phyloP scores from a whole-genome alignment of 331 rosid species.

The Dryas integrifolia region DNA sequence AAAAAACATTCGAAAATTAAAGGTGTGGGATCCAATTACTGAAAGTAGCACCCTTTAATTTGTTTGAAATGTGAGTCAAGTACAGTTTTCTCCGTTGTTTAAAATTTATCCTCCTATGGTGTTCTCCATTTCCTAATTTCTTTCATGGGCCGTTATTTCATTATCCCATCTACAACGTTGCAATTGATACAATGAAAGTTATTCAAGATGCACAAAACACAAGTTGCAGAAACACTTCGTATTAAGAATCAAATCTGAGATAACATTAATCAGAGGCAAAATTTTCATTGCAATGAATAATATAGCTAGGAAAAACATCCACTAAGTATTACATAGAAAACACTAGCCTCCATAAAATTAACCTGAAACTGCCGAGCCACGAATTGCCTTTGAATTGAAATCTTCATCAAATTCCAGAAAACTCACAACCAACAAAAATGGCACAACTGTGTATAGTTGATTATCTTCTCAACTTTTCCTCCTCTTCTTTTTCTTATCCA shows the following conservation, averaged over 20 bases:
- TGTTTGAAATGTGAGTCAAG: background rate
- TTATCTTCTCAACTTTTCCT: constrained; percentile 19
- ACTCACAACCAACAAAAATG: background rate
- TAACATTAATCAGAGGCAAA: background rate
- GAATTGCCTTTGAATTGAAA: background rate
- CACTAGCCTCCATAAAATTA: background rate
- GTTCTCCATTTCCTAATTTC: too few relatives aligned
- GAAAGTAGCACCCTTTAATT: background rate
- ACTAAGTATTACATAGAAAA: background rate
- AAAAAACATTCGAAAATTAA: background rate
- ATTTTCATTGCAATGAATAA: background rate
- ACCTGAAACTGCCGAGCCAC: background rate
- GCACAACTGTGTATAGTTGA: background rate
- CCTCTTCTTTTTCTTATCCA: constrained; percentile 25
- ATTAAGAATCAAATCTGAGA: background rate
- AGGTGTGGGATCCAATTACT: background rate
- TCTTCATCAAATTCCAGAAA: constrained; percentile 9
- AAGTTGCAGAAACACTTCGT: background rate
- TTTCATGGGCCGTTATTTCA: background rate
- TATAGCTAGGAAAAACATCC: background rate
- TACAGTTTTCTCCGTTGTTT: background rate
- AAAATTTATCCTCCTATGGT: background rate
- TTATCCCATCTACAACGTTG: background rate
- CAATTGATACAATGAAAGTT: background rate
- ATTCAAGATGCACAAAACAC: background rate